Conservation (phyloP, 495 filamentous ascomycete genomes). For the Trichoderma orchidacearum region DNA sequence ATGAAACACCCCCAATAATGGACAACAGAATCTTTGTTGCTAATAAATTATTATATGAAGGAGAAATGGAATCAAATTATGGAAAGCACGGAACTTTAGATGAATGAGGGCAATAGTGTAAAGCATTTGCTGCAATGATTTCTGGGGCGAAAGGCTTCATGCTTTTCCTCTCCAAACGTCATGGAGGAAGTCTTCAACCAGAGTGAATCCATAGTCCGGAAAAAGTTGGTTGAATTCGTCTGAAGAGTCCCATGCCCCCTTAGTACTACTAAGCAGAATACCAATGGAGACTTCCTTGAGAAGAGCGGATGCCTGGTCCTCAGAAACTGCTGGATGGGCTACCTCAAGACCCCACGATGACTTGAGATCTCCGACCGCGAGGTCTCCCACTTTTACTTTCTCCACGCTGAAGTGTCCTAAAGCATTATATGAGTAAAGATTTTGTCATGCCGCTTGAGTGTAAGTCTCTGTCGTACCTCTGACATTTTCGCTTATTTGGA, state of each 20-base stretch:
- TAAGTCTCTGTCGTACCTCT: too few species aligned
- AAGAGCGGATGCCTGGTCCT: conserved; percentile 22
- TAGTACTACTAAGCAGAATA: conserved; percentile 24
- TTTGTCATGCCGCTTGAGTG: too few species aligned
- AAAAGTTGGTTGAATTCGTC: conserved; percentile 40
- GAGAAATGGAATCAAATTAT: too few species aligned
- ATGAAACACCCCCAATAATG: too few species aligned
- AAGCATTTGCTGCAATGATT: too few species aligned
- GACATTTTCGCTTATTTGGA: conserved; percentile 33
- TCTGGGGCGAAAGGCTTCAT: too few species aligned
- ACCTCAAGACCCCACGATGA: conserved; percentile 27
- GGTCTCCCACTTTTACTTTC: conserved; percentile 28
- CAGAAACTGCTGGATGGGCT: conserved; percentile 28
- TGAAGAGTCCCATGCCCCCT: conserved; percentile 26
- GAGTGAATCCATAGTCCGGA: conserved; percentile 36
- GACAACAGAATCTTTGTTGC: too few species aligned
- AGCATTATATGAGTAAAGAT: not conserved
- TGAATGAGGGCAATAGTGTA: too few species aligned
- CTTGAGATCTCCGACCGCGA: conserved; percentile 27
- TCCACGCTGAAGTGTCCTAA: conserved; percentile 28
- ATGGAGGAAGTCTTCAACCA: conserved; percentile 31
- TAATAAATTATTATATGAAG: too few species aligned
- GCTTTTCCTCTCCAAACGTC: conserved; percentile 21
- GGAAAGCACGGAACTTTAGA: too few species aligned
- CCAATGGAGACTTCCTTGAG: conserved; percentile 18